Evolutionary conservation across 1,284 basidiomycete species (phyloP).

Genomic region (Sporisorium scitamineum): DNA sequence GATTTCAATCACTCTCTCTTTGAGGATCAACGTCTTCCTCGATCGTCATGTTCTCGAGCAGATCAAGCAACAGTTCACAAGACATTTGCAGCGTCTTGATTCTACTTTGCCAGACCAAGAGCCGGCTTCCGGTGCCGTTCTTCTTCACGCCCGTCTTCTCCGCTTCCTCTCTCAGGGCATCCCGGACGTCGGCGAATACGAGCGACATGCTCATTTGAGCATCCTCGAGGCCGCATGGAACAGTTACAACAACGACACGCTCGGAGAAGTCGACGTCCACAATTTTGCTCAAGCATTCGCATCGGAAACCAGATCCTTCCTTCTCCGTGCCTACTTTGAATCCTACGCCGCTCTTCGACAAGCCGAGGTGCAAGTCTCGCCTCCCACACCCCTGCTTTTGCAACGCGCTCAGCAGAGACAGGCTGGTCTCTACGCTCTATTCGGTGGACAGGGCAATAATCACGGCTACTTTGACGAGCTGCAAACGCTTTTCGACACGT

Average conservation of each 20-base stretch:
- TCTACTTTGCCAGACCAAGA: slow-evolving; percentile 7
- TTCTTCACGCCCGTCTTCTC: slow-evolving; percentile 61
- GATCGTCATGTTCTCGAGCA: background rate
- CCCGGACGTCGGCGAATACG: slow-evolving; percentile 76
- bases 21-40: background rate
- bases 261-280: slow-evolving; percentile 74
- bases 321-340: slow-evolving; percentile 83
- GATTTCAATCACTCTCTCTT: background rate
- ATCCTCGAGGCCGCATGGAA: slow-evolving; percentile 4
- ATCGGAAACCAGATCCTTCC: slow-evolving; percentile 78
- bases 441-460: slow-evolving; percentile 97
- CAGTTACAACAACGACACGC: background rate
- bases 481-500: slow-evolving; percentile 87
- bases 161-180: slow-evolving; percentile 73
- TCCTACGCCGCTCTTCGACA: slow-evolving; percentile 79
- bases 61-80: background rate
- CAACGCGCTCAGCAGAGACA: slow-evolving; percentile 72
- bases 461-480: slow-evolving; percentile 92
- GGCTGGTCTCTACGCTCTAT: slow-evolving; percentile 84
- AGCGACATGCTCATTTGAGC: slow-evolving; percentile 76
- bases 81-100: slow-evolving; percentile 9
- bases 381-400: slow-evolving; percentile 69
- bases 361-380: slow-evolving; percentile 69
- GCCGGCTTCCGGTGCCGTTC: slow-evolving; percentile 21
- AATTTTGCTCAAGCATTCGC: slow-evolving; percentile 81